A percentile compares a stretch with the other conserved stretches of the same genome.
phyloP scores from a whole-genome alignment of 352 stramenopile genomes.

The Phytophthora citricola region DNA sequence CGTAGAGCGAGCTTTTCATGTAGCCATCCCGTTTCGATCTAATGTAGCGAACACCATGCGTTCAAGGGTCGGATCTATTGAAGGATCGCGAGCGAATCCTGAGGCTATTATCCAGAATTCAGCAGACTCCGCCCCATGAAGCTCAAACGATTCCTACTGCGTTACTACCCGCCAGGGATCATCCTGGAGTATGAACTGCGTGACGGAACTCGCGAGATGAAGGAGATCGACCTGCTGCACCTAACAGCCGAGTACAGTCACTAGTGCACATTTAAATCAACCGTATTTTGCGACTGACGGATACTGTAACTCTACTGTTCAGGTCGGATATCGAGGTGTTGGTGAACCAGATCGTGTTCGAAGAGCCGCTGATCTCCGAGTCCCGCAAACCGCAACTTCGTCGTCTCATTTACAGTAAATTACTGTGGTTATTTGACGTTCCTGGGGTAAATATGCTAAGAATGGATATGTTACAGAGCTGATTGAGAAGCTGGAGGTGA shows the following conservation, averaged over 20 bases:
- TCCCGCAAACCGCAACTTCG: conserved; percentile 94
- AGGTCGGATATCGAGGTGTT: conserved; percentile 94
- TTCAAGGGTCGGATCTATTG: conserved; percentile 20
- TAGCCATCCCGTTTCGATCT: conserved; percentile 18
- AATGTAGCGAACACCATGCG: conserved; percentile 27
- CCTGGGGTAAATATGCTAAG: background rate
- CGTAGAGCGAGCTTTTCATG: background rate
- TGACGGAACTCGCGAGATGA: conserved; percentile 94
- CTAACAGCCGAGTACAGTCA: conserved; percentile 87
- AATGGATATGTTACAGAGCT: conserved; percentile 65
- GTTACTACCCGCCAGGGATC: conserved; percentile 96
- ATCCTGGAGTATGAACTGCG: conserved; percentile 96
- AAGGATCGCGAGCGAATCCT: conserved; percentile 27
- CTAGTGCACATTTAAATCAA: too few relatives aligned
- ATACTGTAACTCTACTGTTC: background rate
- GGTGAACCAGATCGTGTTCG: conserved; percentile 96
- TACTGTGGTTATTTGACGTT: too few relatives aligned
- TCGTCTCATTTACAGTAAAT: conserved; percentile 92
- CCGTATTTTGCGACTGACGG: background rate
- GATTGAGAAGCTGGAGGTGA: conserved; percentile 95
- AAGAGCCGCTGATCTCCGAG: conserved; percentile 94
- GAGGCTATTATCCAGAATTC: conserved; percentile 10
- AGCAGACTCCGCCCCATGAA: conserved; percentile 82
- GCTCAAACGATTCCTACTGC: conserved; percentile 94
- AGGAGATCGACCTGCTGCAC: conserved; percentile 95